Conservation (phyloP, 2,329 filamentous ascomycete genomes). For the Sclerotinia subarctica region DNA sequence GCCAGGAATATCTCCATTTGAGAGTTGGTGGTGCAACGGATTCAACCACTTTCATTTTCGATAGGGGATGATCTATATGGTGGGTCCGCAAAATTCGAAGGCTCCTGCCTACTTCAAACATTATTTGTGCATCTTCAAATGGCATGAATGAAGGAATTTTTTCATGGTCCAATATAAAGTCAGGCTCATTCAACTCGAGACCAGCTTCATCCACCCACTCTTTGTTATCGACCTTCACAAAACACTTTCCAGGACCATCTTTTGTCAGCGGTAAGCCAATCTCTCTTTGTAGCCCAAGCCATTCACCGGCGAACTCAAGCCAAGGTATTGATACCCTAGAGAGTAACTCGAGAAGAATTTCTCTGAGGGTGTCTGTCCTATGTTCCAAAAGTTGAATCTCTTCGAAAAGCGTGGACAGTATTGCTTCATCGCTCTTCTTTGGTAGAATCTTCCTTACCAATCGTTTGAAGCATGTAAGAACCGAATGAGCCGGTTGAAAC, state of each 20-base stretch:
- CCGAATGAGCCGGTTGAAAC: conserved; percentile 35
- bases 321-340: conserved; percentile 61
- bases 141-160: conserved; percentile 71
- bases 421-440: conserved; percentile 53
- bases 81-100: conserved; percentile 68
- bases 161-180: conserved; percentile 61
- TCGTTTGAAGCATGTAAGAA: conserved; percentile 37
- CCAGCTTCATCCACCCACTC: conserved; percentile 57
- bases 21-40: conserved; percentile 54
- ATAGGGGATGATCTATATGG: conserved; percentile 69
- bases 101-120: conserved; percentile 80
- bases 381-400: conserved; percentile 63
- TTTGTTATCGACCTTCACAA: conserved; percentile 57
- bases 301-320: conserved; percentile 65
- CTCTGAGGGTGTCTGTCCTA: conserved; percentile 57
- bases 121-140: conserved; percentile 61
- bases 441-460: conserved; percentile 33
- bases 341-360: conserved; percentile 65
- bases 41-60: conserved; percentile 48
- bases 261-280: conserved; percentile 52
- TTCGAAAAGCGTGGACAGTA: conserved; percentile 60
- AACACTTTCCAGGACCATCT: conserved; percentile 50
- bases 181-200: conserved; percentile 53
- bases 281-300: conserved; percentile 68
- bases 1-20: conserved; percentile 71